A percentile compares a stretch with the other conserved stretches of the same genome.
These are phyloP conservation scores for Mortierella antarctica DNA, from an alignment of 192 early-diverging fungal genomes.

Conservation along the genomic window DNA sequence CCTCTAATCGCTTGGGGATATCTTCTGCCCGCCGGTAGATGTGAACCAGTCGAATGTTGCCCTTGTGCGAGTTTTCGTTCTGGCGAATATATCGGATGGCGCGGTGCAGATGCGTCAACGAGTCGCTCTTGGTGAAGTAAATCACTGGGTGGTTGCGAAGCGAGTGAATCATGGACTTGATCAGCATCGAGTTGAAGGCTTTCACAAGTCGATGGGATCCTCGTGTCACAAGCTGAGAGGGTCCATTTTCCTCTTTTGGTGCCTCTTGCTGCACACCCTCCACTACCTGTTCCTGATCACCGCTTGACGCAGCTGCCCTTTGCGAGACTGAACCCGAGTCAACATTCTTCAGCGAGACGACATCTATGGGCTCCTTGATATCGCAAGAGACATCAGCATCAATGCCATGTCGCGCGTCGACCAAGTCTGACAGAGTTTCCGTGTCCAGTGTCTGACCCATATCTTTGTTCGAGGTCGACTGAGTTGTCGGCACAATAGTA, in stretches of 20 bases:
- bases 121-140: slow-evolving; percentile 69
- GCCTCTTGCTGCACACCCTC: slow-evolving; percentile 5
- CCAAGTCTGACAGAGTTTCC: too few species aligned
- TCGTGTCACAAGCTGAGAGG: slow-evolving; percentile 14
- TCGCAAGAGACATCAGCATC: too few species aligned
- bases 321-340: too few species aligned
- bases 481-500: too few species aligned
- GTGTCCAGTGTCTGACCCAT: too few species aligned
- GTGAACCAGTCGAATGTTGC: slow-evolving; percentile 63
- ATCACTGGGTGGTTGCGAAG: slow-evolving; percentile 57
- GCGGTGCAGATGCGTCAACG: slow-evolving; percentile 67
- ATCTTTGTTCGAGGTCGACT: too few species aligned
- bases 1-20: slow-evolving; percentile 65
- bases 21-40: slow-evolving; percentile 41
- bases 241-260: neutral
- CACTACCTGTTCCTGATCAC: too few species aligned
- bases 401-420: too few species aligned
- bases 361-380: too few species aligned
- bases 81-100: slow-evolving; percentile 61
- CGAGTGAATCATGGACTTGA: slow-evolving; percentile 45
- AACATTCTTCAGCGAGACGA: too few species aligned
- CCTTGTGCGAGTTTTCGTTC: slow-evolving; percentile 52
- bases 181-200: slow-evolving; percentile 12
- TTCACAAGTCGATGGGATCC: slow-evolving; percentile 12
- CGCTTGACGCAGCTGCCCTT: too few species aligned